Percentiles rank a stretch among this genome's conserved stretches.
Evolutionary conservation across 345 rosid species (phyloP).

Genomic region (Cardiospermum halicacabum): DNA sequence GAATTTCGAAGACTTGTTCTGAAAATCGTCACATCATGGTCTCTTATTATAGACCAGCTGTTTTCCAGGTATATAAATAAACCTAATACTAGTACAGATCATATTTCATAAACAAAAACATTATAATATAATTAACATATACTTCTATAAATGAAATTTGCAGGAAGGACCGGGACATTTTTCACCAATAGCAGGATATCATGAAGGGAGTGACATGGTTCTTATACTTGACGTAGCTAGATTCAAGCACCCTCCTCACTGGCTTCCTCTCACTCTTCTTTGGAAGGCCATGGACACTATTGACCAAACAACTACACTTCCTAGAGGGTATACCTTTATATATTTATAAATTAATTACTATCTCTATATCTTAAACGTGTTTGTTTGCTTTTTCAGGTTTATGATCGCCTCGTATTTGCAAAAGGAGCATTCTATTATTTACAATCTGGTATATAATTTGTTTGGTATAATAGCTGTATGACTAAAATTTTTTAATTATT

Average conservation of each 20-base stretch:
- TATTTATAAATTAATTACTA: too few relatives aligned
- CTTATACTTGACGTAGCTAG: slow-evolving; percentile 37
- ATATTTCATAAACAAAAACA: too few relatives aligned
- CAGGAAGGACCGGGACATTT: slow-evolving; percentile 40
- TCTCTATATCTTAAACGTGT: too few relatives aligned
- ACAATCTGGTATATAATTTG: slow-evolving; percentile 13
- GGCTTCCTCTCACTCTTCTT: slow-evolving; percentile 40
- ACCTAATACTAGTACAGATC: too few relatives aligned
- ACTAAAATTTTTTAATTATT: too few relatives aligned
- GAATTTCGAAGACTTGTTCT: slow-evolving; percentile 24
- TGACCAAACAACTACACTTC: slow-evolving; percentile 23
- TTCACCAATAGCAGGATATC: slow-evolving; percentile 41
- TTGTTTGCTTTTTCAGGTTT: too few relatives aligned
- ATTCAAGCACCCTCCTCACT: slow-evolving; percentile 38
- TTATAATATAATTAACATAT: too few relatives aligned
- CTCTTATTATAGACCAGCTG: slow-evolving; percentile 24
- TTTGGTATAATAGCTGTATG: too few relatives aligned
- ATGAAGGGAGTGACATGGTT: slow-evolving; percentile 31
- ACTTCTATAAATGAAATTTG: too few relatives aligned
- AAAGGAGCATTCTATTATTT: slow-evolving; percentile 18
- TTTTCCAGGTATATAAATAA: slow-evolving; percentile 25
- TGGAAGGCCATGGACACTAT: slow-evolving; percentile 36
- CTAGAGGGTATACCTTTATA: slow-evolving; percentile 38
- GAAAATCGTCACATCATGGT: slow-evolving; percentile 27
- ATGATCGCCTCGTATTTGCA: slow-evolving; percentile 19